A percentile compares a stretch with the other conserved stretches of the same genome.
Conservation (phyloP, 306 rosid genomes). For the Acmispon strigosus region DNA sequence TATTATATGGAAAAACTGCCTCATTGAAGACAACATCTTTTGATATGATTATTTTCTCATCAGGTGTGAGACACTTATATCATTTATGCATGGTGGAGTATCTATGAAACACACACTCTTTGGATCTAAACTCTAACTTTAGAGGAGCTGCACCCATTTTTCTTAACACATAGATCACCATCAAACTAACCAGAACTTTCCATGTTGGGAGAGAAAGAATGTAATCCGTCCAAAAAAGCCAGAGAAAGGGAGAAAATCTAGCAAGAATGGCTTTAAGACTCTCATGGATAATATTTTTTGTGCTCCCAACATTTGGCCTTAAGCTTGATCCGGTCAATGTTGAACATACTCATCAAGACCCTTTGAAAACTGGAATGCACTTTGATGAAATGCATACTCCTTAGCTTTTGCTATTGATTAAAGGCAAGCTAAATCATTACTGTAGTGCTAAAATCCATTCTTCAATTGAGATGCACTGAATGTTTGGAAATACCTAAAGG, state of each 20-base stretch:
- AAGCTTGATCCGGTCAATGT: not conserved
- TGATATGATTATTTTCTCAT: too few relatives aligned
- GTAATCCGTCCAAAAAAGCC: not conserved
- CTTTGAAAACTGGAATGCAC: conserved; percentile 1
- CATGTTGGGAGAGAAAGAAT: not conserved
- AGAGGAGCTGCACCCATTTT: too few relatives aligned
- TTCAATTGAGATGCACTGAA: not conserved
- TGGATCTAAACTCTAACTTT: too few relatives aligned
- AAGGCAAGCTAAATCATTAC: conserved; percentile 4
- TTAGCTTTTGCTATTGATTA: conserved; percentile 2
- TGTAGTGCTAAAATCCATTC: not conserved
- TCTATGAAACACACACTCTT: too few relatives aligned
- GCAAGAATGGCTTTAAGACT: not conserved
- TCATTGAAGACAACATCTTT: too few relatives aligned
- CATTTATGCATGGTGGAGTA: too few relatives aligned
- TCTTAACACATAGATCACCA: too few relatives aligned
- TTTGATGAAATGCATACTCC: conserved; percentile 5
- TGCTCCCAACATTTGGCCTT: conserved; percentile 3
- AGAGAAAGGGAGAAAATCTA: not conserved
- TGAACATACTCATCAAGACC: not conserved
- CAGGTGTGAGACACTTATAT: too few relatives aligned
- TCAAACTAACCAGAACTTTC: not conserved
- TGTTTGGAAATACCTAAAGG: too few relatives aligned
- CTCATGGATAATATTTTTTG: not conserved
- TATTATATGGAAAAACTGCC: too few relatives aligned